A percentile compares a stretch with the other conserved stretches of the same genome.
Evolutionary conservation across 139 green algal species (phyloP).

Genomic region (Chlamydomonas eustigma): DNA sequence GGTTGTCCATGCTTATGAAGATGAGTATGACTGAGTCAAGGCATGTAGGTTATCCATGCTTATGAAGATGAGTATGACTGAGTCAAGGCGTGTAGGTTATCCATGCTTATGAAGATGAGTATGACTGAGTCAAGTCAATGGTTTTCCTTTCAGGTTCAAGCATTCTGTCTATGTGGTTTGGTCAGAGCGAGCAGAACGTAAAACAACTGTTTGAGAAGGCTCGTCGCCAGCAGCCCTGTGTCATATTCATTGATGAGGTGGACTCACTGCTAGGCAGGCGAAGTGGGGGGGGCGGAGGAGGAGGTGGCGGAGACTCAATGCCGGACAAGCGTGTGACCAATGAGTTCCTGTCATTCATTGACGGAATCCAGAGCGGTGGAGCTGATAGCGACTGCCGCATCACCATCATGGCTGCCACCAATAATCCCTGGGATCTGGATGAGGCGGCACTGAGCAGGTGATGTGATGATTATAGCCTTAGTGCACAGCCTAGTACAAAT

Average conservation of each 20-base stretch:
- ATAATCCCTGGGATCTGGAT: conserved; percentile 46
- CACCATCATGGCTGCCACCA: conserved; percentile 48
- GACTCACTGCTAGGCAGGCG: conserved; percentile 36
- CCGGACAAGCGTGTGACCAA: conserved; percentile 43
- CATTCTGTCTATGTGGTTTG: conserved; percentile 22
- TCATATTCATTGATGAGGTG: conserved; percentile 54
- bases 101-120: too few species aligned
- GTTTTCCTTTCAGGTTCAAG: conserved; percentile 9
- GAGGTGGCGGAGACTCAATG: conserved; percentile 10
- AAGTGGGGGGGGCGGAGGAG: not conserved
- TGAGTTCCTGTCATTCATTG: conserved; percentile 48
- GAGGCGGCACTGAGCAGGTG: conserved; percentile 44
- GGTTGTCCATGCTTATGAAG: too few species aligned
- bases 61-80: too few species aligned
- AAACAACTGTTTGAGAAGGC: conserved; percentile 44
- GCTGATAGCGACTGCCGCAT: conserved; percentile 18
- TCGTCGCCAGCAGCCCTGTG: conserved; percentile 22
- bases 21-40: too few species aligned
- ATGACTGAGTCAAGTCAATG: too few species aligned
- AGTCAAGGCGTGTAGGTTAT: too few species aligned
- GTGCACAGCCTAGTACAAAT: too few species aligned
- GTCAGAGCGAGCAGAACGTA: conserved; percentile 30
- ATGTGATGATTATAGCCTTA: too few species aligned
- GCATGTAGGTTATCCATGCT: too few species aligned
- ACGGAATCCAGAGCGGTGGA: conserved; percentile 20